phyloP scores from a whole-genome alignment of 257 asterid genomes.

The Mitragyna speciosa region DNA sequence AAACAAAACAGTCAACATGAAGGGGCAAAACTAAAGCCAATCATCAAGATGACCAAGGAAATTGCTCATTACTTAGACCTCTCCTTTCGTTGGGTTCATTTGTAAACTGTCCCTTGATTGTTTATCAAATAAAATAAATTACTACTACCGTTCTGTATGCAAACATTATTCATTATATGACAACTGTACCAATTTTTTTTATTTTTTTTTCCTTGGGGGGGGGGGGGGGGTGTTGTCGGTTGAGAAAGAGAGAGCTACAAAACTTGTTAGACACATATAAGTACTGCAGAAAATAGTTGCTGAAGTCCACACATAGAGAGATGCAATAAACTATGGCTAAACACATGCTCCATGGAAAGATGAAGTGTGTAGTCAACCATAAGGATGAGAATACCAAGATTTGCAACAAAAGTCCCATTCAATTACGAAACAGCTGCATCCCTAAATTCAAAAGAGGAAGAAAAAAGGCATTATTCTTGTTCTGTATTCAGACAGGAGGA shows the following conservation, averaged over 20 bases:
- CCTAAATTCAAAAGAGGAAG: not conserved
- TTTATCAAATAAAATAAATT: not conserved
- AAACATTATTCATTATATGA: not conserved
- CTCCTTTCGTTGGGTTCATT: not conserved
- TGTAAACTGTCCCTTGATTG: not conserved
- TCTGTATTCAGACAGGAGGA: conserved; percentile 3
- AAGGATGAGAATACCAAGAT: not conserved
- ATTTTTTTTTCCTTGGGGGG: too few species aligned
- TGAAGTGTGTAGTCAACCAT: conserved; percentile 6
- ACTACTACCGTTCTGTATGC: not conserved
- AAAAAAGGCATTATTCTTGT: not conserved
- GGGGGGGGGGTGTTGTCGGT: not conserved
- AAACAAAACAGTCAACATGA: not conserved
- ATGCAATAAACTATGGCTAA: not conserved
- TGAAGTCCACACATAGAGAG: not conserved
- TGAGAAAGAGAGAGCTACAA: not conserved
- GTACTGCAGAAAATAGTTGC: not conserved
- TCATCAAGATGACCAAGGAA: not conserved
- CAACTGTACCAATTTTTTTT: too few species aligned
- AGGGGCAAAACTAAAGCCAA: not conserved
- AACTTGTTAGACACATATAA: not conserved
- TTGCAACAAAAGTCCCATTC: not conserved
- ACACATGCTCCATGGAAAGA: not conserved
- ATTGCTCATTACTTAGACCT: not conserved
- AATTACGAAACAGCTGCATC: conserved; percentile 24